These are phyloP conservation scores for Caryocar brasiliense DNA, from an alignment of 441 rosid genomes.

Conservation along the genomic window DNA sequence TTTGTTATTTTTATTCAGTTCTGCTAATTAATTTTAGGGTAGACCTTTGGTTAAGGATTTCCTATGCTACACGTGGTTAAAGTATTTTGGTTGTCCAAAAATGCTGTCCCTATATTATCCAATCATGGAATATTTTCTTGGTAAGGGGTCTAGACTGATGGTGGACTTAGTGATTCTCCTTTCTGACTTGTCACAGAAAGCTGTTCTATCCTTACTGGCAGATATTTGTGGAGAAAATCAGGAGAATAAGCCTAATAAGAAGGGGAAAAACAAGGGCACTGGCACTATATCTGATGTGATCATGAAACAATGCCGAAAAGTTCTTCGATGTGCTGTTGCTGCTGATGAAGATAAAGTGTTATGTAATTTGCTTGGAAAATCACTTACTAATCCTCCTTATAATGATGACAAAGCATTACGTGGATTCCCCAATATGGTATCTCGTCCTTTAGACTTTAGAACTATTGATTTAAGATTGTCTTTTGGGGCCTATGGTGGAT, in stretches of 20 bases:
- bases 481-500: slow-evolving; percentile 47
- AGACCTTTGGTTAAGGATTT: not conserved
- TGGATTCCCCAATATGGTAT: slow-evolving; percentile 43
- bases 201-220: slow-evolving; percentile 43
- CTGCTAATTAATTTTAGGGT: not conserved
- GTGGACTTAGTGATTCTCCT: slow-evolving; percentile 8
- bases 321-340: slow-evolving; percentile 35
- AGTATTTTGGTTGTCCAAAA: not conserved
- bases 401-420: slow-evolving; percentile 43
- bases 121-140: not conserved
- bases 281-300: slow-evolving; percentile 34
- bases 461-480: slow-evolving; percentile 47
- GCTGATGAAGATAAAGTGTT: slow-evolving; percentile 44
- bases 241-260: slow-evolving; percentile 20
- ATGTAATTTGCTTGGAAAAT: slow-evolving; percentile 52
- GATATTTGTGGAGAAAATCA: slow-evolving; percentile 28
- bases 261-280: slow-evolving; percentile 23
- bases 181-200: slow-evolving; percentile 36
- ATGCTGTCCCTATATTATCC: not conserved
- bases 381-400: slow-evolving; percentile 29
- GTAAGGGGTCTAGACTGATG: not conserved
- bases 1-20: not conserved
- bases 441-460: slow-evolving; percentile 52
- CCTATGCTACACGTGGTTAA: too few species aligned
- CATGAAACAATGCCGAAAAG: slow-evolving; percentile 45